Evolutionary conservation across 1,284 basidiomycete genomes (phyloP), one percentile per base, ranked within the genome.

Genomic region (Crucibulum cyathiforme): DNA sequence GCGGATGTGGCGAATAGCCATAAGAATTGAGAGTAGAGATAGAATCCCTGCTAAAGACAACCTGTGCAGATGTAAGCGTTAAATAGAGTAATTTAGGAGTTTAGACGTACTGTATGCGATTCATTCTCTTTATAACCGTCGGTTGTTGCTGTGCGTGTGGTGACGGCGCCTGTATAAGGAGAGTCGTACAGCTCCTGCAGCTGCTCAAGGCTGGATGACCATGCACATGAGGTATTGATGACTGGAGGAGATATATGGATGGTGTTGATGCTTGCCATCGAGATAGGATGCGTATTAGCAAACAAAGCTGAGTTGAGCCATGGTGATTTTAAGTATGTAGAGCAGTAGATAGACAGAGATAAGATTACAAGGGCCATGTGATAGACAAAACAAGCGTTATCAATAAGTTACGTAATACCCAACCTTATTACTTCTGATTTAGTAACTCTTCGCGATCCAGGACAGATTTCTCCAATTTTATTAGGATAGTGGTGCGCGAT

Each of bases 401-500:
- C 24, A 52, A 52, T 52, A 34, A 15, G 10, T 24, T 15, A 36
- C 35, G 10, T 15, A 19, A 52, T 13, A 52, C 13, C 12, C 15
- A 24, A 13, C 13, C 12, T 24, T 15, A 24, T 52, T 31, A 10
- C 24, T 24, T 59, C 68, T 64, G 63, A 62, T 90, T 93, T 69
- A 95, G 75, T 15, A 90, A 81, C 70, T 94, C 92, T 78, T 97
- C 95, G 53, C 95, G 86, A 68, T 96, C 94, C 72, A 97, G 82
- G 51, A 96, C 94, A 58, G 89, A 90, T 72, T 89, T 89, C 75
- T 98, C 95, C 60, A 98, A 82, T 78, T 98, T 98, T 80, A 98
- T 96, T 52, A 98, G 85, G 61, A 98, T 94, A 15, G 95, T 96
- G 1, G 92, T 96, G 55, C 95, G 87, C 56, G 90, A 87, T 1